Conservation (phyloP, 768 basidiomycete species). For the Lactarius pseudohatsudake region DNA sequence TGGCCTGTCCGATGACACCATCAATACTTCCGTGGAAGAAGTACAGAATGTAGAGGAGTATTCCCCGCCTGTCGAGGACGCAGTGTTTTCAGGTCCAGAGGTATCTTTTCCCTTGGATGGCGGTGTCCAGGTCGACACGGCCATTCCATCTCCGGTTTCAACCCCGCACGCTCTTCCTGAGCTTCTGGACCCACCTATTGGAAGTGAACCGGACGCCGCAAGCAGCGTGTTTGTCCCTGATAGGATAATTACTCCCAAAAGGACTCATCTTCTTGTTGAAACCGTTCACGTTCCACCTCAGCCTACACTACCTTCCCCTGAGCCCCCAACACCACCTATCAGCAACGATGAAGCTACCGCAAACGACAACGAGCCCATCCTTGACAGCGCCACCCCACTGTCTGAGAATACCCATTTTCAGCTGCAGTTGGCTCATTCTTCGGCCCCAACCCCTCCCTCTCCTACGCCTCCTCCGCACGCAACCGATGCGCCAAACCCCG, state of each 20-base stretch:
- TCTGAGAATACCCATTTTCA: neutral
- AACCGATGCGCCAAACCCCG: neutral
- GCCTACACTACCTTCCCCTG: neutral
- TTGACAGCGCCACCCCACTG: neutral
- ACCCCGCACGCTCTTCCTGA: neutral
- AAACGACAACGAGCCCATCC: neutral
- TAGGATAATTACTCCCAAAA: neutral
- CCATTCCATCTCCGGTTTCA: neutral
- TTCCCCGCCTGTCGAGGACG: slow-evolving; percentile 8
- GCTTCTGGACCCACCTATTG: neutral
- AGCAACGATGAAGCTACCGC: neutral
- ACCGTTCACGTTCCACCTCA: neutral
- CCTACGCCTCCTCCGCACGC: neutral
- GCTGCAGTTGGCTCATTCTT: neutral
- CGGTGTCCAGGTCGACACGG: neutral
- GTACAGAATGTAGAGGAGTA: neutral
- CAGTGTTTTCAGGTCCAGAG: neutral
- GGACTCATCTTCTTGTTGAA: neutral
- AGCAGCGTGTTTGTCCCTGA: neutral
- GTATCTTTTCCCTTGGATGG: neutral
- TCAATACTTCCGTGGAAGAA: neutral
- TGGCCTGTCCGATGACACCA: neutral
- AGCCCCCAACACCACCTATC: neutral
- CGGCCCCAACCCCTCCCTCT: neutral
- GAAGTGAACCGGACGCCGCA: neutral